Conservation (phyloP, 345 rosid species). For the Jatropha curcas region DNA sequence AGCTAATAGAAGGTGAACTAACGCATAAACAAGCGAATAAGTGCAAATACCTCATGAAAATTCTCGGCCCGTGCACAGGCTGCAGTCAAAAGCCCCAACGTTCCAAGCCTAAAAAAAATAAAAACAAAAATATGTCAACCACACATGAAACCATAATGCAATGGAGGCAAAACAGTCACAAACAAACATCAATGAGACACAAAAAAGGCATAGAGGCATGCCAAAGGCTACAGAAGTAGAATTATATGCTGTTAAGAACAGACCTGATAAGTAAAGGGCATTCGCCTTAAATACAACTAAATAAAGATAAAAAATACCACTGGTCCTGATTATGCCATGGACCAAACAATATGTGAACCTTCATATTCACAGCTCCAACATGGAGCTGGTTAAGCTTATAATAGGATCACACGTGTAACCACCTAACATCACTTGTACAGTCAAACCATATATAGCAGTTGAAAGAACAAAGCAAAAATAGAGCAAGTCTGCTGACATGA, state of each 20-base stretch:
- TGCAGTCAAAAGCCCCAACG: not conserved
- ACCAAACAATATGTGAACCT: not conserved
- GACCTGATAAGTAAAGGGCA: not conserved
- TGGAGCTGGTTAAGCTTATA: not conserved
- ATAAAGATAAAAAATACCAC: not conserved
- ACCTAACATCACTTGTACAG: not conserved
- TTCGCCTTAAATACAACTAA: not conserved
- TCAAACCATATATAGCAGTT: not conserved
- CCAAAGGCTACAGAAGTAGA: not conserved
- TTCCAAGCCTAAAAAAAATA: constrained; percentile 3
- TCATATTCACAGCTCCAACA: not conserved
- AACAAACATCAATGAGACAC: not conserved
- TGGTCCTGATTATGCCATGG: not conserved
- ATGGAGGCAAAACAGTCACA: not conserved
- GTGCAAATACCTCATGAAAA: constrained; percentile 3
- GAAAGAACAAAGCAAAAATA: not conserved
- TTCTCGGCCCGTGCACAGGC: not conserved
- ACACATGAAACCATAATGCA: not conserved
- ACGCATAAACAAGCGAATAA: not conserved
- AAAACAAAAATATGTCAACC: not conserved
- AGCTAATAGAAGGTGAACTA: not conserved
- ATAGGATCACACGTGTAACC: not conserved
- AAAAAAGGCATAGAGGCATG: not conserved
- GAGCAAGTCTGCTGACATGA: not conserved
- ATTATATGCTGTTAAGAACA: not conserved